A percentile compares a stretch with the other conserved stretches of the same genome.
phyloP scores from a whole-genome alignment of 2,329 filamentous ascomycete genomes.

The Neopestalotiopsis sp. region DNA sequence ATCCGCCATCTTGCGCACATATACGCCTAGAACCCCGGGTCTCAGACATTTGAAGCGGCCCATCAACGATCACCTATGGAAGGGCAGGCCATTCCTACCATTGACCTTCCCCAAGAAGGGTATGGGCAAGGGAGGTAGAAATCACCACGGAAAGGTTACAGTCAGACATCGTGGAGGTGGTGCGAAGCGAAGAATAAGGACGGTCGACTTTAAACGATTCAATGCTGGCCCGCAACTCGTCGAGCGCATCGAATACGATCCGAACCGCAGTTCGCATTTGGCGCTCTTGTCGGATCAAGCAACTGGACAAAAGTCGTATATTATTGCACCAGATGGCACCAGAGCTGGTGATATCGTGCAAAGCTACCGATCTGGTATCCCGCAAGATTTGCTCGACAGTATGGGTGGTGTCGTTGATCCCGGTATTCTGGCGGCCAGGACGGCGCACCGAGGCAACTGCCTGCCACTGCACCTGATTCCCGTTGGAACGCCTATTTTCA shows the following conservation, averaged over 20 bases:
- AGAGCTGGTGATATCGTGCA: slow-evolving; percentile 89
- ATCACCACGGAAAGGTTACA: slow-evolving; percentile 83
- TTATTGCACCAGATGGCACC: slow-evolving; percentile 94
- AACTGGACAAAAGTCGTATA: slow-evolving; percentile 82
- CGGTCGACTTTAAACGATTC: slow-evolving; percentile 84
- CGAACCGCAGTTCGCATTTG: slow-evolving; percentile 90
- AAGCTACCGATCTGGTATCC: slow-evolving; percentile 90
- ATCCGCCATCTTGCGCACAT: slow-evolving; percentile 71
- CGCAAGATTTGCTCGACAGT: slow-evolving; percentile 80
- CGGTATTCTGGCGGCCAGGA: slow-evolving; percentile 93
- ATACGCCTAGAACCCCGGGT: slow-evolving; percentile 93
- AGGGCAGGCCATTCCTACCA: slow-evolving; percentile 80
- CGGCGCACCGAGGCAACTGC: slow-evolving; percentile 93
- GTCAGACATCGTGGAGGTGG: slow-evolving; percentile 93
- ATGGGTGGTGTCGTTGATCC: slow-evolving; percentile 95
- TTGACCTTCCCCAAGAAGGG: slow-evolving; percentile 94
- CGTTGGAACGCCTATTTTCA: slow-evolving; percentile 90
- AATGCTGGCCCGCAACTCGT: slow-evolving; percentile 83
- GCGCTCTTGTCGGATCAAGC: slow-evolving; percentile 79
- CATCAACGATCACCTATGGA: slow-evolving; percentile 97
- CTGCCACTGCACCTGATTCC: slow-evolving; percentile 95
- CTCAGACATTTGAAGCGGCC: slow-evolving; percentile 88
- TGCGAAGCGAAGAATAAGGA: slow-evolving; percentile 88
- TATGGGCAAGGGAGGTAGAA: slow-evolving; percentile 89
- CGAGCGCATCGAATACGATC: slow-evolving; percentile 95